A percentile compares a stretch with the other conserved stretches of the same genome.
Conservation (phyloP, 2,329 filamentous ascomycete species). For the Elsinoe ampelina region DNA sequence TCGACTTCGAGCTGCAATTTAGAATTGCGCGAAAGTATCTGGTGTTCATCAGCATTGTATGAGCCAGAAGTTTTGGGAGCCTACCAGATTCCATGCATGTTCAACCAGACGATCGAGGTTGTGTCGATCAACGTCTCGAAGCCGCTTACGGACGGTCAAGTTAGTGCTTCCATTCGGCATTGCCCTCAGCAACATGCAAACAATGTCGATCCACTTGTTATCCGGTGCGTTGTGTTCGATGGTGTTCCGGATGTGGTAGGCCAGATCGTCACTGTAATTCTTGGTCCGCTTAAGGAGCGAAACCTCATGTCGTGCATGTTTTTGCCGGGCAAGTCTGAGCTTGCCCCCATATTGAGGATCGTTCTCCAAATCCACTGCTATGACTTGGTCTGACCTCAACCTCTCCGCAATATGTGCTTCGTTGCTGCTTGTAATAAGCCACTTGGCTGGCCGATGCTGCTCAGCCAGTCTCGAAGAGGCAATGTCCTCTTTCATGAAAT, state of each 20-base stretch:
- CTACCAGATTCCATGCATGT: background rate
- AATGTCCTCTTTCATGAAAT: background rate
- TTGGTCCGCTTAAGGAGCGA: background rate
- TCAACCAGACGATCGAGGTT: background rate
- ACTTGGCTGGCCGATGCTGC: background rate
- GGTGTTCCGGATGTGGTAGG: conserved; percentile 11
- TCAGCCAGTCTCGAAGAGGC: background rate
- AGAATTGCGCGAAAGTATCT: background rate
- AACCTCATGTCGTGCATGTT: conserved; percentile 9
- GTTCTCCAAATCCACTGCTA: conserved; percentile 11
- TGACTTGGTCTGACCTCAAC: background rate
- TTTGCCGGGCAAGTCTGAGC: conserved; percentile 8
- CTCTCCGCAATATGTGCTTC: background rate
- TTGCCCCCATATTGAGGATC: conserved; percentile 8
- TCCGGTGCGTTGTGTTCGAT: conserved; percentile 5
- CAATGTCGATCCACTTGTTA: conserved; percentile 9
- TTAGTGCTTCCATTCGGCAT: background rate
- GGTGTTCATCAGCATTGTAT: background rate
- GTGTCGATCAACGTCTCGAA: background rate
- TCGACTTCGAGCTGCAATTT: background rate
- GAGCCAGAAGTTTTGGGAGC: background rate
- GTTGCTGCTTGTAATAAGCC: conserved; percentile 12
- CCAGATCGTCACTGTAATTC: conserved; percentile 13
- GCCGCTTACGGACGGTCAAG: background rate
- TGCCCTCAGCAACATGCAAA: conserved; percentile 7